Evolutionary conservation across 139 green algal genomes (phyloP).

Genomic region (Chlamydomonas schloesseri): DNA sequence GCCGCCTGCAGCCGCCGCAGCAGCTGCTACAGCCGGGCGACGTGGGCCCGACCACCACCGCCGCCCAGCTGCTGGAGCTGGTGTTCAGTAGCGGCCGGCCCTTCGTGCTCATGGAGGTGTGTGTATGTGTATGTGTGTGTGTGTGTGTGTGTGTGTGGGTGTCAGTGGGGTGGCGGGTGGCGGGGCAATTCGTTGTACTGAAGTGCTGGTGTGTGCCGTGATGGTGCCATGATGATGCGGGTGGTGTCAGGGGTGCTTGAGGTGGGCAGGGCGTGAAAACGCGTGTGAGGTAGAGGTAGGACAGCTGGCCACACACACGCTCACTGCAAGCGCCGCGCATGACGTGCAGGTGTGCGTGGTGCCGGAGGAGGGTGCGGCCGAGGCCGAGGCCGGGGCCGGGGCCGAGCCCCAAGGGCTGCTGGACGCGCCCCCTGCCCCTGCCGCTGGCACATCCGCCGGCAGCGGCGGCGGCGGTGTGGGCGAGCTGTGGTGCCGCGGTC

Average conservation of each 20-base stretch:
- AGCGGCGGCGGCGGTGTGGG: slow-evolving; percentile 65
- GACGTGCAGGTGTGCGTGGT: slow-evolving; percentile 56
- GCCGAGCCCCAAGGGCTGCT: no score
- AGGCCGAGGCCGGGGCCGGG: not conserved
- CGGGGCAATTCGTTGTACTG: not conserved
- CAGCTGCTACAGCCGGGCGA: no score
- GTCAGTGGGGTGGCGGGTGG: not conserved
- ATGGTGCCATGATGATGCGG: no score
- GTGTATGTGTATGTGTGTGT: not conserved
- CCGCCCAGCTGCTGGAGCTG: slow-evolving; percentile 59
- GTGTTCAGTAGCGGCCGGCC: slow-evolving; percentile 81
- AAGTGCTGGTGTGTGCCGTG: no score
- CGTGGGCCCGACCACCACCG: not conserved
- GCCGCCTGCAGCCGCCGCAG: not conserved
- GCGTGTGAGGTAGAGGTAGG: no score
- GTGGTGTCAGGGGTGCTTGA: no score
- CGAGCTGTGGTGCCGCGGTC: slow-evolving; percentile 80
- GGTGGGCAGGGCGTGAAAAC: no score
- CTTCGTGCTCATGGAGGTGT: slow-evolving; percentile 82
- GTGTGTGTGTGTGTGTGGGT: not conserved
- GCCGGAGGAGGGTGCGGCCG: slow-evolving; percentile 45
- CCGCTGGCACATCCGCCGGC: no score
- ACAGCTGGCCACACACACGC: no score
- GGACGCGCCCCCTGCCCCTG: no score
- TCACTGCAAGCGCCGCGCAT: no score